Evolutionary conservation across 305 asterid genomes (phyloP).

Genomic region (Ilex paraguariensis): DNA sequence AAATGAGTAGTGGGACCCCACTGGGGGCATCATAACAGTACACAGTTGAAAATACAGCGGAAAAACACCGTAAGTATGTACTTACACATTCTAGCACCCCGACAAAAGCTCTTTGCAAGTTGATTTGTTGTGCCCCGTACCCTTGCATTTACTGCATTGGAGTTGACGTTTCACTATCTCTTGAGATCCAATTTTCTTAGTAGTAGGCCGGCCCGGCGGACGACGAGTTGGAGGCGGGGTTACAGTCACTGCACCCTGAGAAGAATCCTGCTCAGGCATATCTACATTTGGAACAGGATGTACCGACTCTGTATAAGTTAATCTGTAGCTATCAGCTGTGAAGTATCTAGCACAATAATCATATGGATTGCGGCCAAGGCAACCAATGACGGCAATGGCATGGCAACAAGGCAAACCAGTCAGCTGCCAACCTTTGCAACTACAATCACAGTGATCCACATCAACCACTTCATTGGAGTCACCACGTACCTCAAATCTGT

Average conservation of each 20-base stretch:
- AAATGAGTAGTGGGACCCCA: too few species aligned
- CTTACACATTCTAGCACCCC: slow-evolving; percentile 48
- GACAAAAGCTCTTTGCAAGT: slow-evolving; percentile 75
- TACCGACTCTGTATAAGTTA: slow-evolving; percentile 67
- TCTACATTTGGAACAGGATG: slow-evolving; percentile 55
- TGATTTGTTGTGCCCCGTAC: slow-evolving; percentile 90
- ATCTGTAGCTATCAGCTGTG: slow-evolving; percentile 56
- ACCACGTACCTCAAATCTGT: slow-evolving; percentile 70
- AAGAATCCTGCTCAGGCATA: slow-evolving; percentile 30
- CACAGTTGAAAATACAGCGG: slow-evolving; percentile 6
- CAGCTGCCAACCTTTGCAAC: slow-evolving; percentile 76
- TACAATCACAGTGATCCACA: slow-evolving; percentile 58
- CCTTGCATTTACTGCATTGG: slow-evolving; percentile 93
- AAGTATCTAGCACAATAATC: slow-evolving; percentile 75
- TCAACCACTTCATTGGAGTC: slow-evolving; percentile 69
- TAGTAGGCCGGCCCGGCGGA: slow-evolving; percentile 93
- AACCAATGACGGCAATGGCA: slow-evolving; percentile 57
- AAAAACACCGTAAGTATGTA: slow-evolving; percentile 13
- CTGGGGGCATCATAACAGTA: neutral
- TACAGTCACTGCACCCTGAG: slow-evolving; percentile 54
- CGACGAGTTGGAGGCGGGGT: slow-evolving; percentile 96
- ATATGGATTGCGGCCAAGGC: slow-evolving; percentile 48
- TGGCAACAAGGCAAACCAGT: slow-evolving; percentile 89
- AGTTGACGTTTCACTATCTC: slow-evolving; percentile 68
- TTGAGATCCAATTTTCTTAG: slow-evolving; percentile 57